These are phyloP conservation scores for Backusella westeae DNA, from an alignment of 192 early-diverging fungal genomes.

Conservation along the genomic window DNA sequence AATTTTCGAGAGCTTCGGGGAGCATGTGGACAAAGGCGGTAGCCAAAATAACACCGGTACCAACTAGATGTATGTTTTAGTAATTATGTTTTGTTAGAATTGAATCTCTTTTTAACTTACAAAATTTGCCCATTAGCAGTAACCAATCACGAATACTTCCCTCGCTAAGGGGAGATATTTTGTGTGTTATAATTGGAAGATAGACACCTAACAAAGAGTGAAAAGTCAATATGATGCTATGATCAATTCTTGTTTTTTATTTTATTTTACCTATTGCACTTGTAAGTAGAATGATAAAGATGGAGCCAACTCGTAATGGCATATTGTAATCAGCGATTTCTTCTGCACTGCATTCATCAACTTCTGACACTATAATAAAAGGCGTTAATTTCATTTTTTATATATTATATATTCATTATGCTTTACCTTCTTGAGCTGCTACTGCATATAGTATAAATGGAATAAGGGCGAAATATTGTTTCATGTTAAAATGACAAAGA, in stretches of 20 bases:
- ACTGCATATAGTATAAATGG: too few relatives aligned
- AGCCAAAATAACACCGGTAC: conserved; percentile 69
- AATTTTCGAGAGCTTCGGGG: conserved; percentile 49
- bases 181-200: conserved; percentile 23
- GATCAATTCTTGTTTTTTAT: neutral
- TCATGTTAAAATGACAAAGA: too few relatives aligned
- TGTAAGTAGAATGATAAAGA: conserved; percentile 32
- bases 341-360: neutral
- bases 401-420: too few relatives aligned
- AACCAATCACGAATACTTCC: conserved; percentile 24
- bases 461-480: too few relatives aligned
- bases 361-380: neutral
- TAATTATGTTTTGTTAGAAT: neutral
- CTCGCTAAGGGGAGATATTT: conserved; percentile 8
- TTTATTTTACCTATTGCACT: conserved; percentile 23
- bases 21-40: conserved; percentile 82
- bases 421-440: too few relatives aligned
- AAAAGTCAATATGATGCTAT: neutral
- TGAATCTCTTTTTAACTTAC: conserved; percentile 15
- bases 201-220: conserved; percentile 16
- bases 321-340: conserved; percentile 28
- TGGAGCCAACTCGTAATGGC: conserved; percentile 21
- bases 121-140: conserved; percentile 30
- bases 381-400: too few relatives aligned
- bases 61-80: neutral